Evolutionary conservation across 768 basidiomycete genomes (phyloP).

Genomic region (Calvatia gigantea): DNA sequence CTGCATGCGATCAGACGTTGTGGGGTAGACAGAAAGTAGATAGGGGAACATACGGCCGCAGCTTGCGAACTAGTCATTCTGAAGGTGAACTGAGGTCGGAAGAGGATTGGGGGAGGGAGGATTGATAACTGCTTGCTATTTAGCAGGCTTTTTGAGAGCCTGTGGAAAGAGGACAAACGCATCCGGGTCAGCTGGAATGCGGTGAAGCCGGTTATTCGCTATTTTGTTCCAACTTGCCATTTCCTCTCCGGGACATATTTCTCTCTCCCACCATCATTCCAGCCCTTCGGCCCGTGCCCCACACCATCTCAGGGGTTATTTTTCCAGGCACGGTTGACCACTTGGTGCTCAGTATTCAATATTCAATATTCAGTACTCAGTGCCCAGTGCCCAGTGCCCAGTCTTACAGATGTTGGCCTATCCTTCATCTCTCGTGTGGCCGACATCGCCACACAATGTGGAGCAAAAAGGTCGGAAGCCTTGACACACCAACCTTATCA

Average conservation of each 20-base stretch:
- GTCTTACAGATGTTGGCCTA: not conserved
- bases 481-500: not conserved
- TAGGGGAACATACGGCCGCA: conserved; percentile 25
- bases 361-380: too few species aligned
- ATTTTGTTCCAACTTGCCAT: not conserved
- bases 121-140: not conserved
- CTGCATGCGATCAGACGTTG: conserved; percentile 27
- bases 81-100: conserved; percentile 7
- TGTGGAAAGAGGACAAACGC: conserved; percentile 11
- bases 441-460: too few species aligned
- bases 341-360: not conserved
- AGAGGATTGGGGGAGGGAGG: not conserved
- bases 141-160: conserved; percentile 3
- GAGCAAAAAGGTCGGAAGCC: too few species aligned
- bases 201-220: not conserved
- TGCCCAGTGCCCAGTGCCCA: too few species aligned
- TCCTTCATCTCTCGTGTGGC: not conserved
- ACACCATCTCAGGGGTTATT: not conserved
- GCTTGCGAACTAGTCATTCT: conserved; percentile 63
- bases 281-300: not conserved
- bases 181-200: conserved; percentile 9
- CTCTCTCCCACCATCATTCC: not conserved
- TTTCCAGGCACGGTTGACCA: not conserved
- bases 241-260: not conserved
- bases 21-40: not conserved